A percentile compares a stretch with the other conserved stretches of the same genome.
Evolutionary conservation across 306 rosid genomes (phyloP).

Genomic region (Malus sylvestris): DNA sequence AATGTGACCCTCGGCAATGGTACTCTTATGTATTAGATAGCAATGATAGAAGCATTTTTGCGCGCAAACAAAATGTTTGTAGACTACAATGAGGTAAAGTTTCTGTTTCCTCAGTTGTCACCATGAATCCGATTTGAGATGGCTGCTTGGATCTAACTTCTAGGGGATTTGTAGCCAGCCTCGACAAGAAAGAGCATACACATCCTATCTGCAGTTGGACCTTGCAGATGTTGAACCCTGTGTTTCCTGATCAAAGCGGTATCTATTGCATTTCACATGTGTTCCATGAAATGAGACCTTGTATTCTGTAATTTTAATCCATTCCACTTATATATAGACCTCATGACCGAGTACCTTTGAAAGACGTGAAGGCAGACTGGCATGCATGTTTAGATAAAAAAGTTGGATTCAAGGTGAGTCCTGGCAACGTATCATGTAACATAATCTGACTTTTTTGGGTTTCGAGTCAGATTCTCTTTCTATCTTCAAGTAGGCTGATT

Average conservation of each 20-base stretch:
- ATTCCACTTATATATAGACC: slow-evolving; percentile 2
- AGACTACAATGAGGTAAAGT: too few species aligned
- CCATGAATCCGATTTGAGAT: background rate
- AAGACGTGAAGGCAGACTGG: slow-evolving; percentile 23
- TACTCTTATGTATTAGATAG: too few species aligned
- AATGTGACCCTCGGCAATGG: too few species aligned
- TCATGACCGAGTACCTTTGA: slow-evolving; percentile 21
- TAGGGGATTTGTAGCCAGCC: background rate
- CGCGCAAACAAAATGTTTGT: too few species aligned
- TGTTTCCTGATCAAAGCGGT: slow-evolving; percentile 18
- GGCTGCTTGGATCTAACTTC: background rate
- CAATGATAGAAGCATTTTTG: too few species aligned
- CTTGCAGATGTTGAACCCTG: slow-evolving; percentile 20
- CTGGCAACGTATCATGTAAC: background rate
- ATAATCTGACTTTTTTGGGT: too few species aligned
- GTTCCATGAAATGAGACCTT: background rate
- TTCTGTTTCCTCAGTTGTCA: too few species aligned
- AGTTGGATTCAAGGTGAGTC: slow-evolving; percentile 22
- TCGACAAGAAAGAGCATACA: slow-evolving; percentile 8
- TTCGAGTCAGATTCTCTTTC: too few species aligned
- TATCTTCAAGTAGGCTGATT: too few species aligned
- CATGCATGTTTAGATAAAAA: slow-evolving; percentile 19
- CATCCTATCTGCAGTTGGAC: slow-evolving; percentile 22
- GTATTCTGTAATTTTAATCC: background rate
- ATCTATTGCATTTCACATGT: background rate